A percentile compares a stretch with the other conserved stretches of the same genome.
phyloP scores from a whole-genome alignment of 208 protist species.

The Leishmania arabica region DNA sequence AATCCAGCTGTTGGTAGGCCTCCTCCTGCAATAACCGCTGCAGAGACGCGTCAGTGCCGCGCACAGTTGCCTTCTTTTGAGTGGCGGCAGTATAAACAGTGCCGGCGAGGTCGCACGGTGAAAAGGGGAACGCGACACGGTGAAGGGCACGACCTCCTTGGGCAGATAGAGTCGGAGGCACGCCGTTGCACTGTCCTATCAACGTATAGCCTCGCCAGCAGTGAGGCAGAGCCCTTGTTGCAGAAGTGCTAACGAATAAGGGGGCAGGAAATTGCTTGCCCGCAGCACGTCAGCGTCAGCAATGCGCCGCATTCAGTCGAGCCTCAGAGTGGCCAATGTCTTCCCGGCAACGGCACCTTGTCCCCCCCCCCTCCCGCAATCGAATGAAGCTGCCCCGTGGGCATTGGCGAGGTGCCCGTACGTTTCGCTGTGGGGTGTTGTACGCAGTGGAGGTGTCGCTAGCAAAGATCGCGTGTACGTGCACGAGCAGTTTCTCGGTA shows the following conservation, averaged over 20 bases:
- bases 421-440: slow-evolving; percentile 46
- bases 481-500: slow-evolving; percentile 36
- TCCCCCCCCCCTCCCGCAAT: background rate
- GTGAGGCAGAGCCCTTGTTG: slow-evolving; percentile 1
- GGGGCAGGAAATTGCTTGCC: slow-evolving; percentile 29
- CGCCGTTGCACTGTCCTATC: slow-evolving; percentile 5
- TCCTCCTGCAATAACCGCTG: slow-evolving; percentile 5
- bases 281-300: slow-evolving; percentile 43
- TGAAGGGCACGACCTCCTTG: slow-evolving; percentile 25
- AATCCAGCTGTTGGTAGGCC: slow-evolving; percentile 38
- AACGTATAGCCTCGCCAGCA: slow-evolving; percentile 6
- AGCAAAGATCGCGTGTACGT: slow-evolving; percentile 47
- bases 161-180: slow-evolving; percentile 7
- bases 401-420: slow-evolving; percentile 48
- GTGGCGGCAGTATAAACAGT: slow-evolving; percentile 30
- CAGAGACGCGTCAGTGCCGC: background rate
- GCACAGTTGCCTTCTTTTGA: slow-evolving; percentile 33
- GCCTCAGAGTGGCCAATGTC: slow-evolving; percentile 24
- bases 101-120: slow-evolving; percentile 47
- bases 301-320: slow-evolving; percentile 36
- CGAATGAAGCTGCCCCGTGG: slow-evolving; percentile 23
- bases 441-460: slow-evolving; percentile 53
- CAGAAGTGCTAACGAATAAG: slow-evolving; percentile 12
- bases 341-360: slow-evolving; percentile 31
- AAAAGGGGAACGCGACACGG: slow-evolving; percentile 37